Conservation (phyloP, 768 basidiomycete genomes). For the Lactarius vividus region DNA sequence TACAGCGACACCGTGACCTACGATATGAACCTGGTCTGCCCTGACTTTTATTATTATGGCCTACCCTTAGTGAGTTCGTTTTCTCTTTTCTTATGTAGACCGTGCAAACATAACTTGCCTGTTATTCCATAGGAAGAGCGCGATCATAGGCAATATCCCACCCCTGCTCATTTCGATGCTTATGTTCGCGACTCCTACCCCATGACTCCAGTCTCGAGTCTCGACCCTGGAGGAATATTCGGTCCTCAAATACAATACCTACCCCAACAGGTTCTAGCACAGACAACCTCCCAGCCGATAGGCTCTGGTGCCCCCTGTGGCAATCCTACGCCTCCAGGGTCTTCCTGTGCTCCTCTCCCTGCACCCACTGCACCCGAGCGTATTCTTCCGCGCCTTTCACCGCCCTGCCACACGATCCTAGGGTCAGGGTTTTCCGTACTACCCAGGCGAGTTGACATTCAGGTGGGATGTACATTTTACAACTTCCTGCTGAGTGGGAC, state of each 20-base stretch:
- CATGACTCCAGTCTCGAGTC: background rate
- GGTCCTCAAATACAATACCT: background rate
- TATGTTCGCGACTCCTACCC: background rate
- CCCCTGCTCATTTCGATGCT: background rate
- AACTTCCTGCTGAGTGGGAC: background rate
- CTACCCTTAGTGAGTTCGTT: background rate
- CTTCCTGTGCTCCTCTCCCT: background rate
- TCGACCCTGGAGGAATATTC: background rate
- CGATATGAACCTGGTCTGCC: background rate
- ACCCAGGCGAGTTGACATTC: background rate
- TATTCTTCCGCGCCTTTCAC: background rate
- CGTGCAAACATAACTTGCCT: background rate
- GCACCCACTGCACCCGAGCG: background rate
- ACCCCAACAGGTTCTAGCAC: background rate
- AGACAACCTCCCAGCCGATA: background rate
- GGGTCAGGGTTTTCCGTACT: background rate
- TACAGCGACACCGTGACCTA: background rate
- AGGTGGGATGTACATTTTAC: background rate
- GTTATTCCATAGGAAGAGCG: background rate
- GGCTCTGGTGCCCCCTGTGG: background rate
- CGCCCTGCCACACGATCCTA: background rate
- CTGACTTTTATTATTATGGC: background rate
- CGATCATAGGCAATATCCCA: background rate
- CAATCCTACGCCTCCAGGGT: background rate
- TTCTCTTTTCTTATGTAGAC: background rate